Evolutionary conservation across 1,284 basidiomycete species (phyloP).

Genomic region (Microbotryum intermedium): DNA sequence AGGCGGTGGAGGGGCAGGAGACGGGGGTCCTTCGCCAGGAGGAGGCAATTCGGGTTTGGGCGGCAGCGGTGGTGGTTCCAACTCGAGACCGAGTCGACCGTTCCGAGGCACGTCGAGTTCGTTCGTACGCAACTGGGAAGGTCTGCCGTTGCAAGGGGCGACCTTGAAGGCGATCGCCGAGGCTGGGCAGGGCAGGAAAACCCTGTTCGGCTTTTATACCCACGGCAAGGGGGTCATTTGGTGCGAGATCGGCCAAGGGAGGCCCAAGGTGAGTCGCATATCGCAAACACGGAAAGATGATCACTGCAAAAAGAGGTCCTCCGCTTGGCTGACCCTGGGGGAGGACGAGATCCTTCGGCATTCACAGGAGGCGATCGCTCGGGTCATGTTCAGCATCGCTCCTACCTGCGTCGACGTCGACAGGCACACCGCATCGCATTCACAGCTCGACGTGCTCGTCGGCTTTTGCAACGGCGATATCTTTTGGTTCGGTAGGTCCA

Average conservation of each 20-base stretch:
- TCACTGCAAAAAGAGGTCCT: too few relatives aligned
- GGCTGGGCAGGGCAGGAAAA: conserved; percentile 14
- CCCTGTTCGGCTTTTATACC: conserved; percentile 24
- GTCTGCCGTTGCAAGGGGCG: conserved; percentile 15
- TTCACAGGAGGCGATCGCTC: conserved; percentile 67
- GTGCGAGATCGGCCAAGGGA: conserved; percentile 17
- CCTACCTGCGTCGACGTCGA: conserved; percentile 88
- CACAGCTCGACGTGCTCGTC: conserved; percentile 79
- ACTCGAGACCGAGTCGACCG: conserved; percentile 13
- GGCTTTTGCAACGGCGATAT: conserved; percentile 90
- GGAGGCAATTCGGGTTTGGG: background rate
- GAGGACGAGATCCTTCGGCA: background rate
- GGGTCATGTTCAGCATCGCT: conserved; percentile 73
- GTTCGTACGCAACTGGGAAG: conserved; percentile 28
- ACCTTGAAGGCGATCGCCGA: conserved; percentile 15
- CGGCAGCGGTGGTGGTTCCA: background rate
- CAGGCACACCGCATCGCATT: conserved; percentile 60
- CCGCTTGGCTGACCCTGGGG: too few relatives aligned
- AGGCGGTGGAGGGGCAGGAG: background rate
- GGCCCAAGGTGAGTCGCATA: conserved; percentile 13
- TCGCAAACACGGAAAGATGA: background rate
- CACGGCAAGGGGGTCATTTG: conserved; percentile 13
- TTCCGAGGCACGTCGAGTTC: conserved; percentile 20
- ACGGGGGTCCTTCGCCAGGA: background rate
- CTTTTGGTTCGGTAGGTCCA: conserved; percentile 68